Base-by-base conservation (phyloP, 352 stramenopile genomes). In the Thalassiosira hispida region DNA sequence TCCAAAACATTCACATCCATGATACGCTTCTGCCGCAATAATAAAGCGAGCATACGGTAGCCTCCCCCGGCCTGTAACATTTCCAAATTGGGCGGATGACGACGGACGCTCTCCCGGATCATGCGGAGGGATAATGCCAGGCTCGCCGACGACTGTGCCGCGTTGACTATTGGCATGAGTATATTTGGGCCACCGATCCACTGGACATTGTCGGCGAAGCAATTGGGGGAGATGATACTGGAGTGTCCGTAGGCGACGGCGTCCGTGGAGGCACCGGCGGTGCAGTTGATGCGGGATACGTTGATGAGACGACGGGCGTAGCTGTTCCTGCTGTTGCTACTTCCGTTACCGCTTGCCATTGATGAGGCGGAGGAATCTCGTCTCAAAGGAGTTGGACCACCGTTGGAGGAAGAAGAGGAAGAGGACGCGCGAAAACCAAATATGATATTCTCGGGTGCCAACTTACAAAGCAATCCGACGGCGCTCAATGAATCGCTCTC, bases 191-290 rank as follows among this genome's bases (percentile, higher is more conserved):
- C 89, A 38, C 91, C 91, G 65, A 91, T 85, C 85, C 89, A 92
- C 44, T 92, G 87, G 2, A 94, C 74, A 77, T 92, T 94, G 61
- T 94, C 91, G 25, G 85, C 89, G 75, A 95, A 94, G 52, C 78
- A 92, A 44, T 85, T 68, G 11, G 88, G 88, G 40, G 77, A 87
- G 38, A 93, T 86, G 14, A 92, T 75, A 42, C 79, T 83, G 8
- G 76, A 84, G 46, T 89, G 86, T 1, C 89, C 88, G 68, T 92
- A 91, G 0, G 92, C 65, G 18, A 86, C 47, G 25, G 88, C 90
- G 81, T 94, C 90, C 25, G 87, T 87, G 18, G 89, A 92, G 27
- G 86, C 64, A 49, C 6, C 27, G 14, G 73, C 78, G 46, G 40
- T 84, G 27, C 69, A 81, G 59, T 86, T 90, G 0, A 95, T 87